These are phyloP conservation scores for Mucuna pruriens DNA, from an alignment of 306 rosid genomes.

Conservation along the genomic window DNA sequence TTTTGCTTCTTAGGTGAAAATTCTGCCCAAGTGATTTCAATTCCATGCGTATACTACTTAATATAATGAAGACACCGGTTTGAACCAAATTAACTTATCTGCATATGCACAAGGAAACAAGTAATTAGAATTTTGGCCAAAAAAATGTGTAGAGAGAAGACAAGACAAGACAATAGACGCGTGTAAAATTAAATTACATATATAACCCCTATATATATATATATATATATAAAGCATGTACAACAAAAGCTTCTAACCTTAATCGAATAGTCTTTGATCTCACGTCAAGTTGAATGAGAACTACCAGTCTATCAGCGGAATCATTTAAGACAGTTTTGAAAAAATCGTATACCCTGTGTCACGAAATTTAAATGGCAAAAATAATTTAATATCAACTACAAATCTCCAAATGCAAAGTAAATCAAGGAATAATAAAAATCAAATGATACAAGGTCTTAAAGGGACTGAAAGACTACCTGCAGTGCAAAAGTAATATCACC, in stretches of 20 bases:
- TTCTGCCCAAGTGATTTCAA: background rate
- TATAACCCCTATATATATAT: background rate
- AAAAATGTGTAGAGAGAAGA: background rate
- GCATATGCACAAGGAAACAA: conserved; percentile 16
- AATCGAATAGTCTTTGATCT: conserved; percentile 15
- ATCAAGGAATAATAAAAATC: background rate
- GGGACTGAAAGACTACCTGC: conserved; percentile 56
- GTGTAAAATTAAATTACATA: background rate
- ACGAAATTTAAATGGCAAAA: conserved; percentile 23
- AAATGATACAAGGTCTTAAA: background rate
- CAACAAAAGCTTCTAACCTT: conserved; percentile 35
- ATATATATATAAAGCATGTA: background rate
- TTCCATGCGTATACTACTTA: background rate
- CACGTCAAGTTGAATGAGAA: conserved; percentile 32
- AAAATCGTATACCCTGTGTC: conserved; percentile 87
- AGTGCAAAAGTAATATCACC: conserved; percentile 80
- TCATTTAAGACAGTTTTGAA: conserved; percentile 73
- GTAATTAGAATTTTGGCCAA: background rate
- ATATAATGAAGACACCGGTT: background rate
- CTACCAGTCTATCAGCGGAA: background rate
- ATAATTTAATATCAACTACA: background rate
- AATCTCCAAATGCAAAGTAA: background rate
- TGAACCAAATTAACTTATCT: conserved; percentile 18
- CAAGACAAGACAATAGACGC: background rate
- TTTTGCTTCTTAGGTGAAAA: conserved; percentile 24